Percentiles rank a stretch among this genome's conserved stretches.
phyloP scores from a whole-genome alignment of 148 eudicot genomes.

The Gaultheria prostrata region DNA sequence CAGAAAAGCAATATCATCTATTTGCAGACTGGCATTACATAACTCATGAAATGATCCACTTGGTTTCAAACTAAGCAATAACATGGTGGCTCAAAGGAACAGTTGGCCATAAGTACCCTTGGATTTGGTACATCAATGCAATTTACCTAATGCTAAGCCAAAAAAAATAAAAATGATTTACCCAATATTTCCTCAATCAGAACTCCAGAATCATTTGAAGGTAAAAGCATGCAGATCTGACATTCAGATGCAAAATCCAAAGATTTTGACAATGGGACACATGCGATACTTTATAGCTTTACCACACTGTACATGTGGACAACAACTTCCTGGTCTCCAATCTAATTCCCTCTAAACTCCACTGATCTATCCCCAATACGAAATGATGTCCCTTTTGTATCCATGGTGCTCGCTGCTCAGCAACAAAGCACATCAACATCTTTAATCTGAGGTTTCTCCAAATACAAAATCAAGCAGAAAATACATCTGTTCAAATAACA shows the following conservation, averaged over 20 bases:
- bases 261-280: background rate
- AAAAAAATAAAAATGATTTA: background rate
- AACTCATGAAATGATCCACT: background rate
- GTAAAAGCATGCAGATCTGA: background rate
- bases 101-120: background rate
- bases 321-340: background rate
- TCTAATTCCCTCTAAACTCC: background rate
- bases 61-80: background rate
- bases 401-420: background rate
- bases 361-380: background rate
- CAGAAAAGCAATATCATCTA: background rate
- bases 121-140: background rate
- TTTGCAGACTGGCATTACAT: background rate
- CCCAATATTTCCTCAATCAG: background rate
- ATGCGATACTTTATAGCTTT: background rate
- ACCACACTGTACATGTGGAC: background rate
- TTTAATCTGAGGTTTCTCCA: background rate
- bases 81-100: background rate
- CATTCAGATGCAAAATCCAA: background rate
- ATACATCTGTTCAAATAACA: background rate
- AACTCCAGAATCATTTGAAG: background rate
- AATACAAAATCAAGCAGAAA: background rate
- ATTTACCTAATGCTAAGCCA: background rate
- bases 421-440: background rate
- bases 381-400: background rate